Evolutionary conservation across 192 early-diverging fungal species (phyloP), one percentile per base, ranked within the genome.

Genomic region (Coemansia sp.): DNA sequence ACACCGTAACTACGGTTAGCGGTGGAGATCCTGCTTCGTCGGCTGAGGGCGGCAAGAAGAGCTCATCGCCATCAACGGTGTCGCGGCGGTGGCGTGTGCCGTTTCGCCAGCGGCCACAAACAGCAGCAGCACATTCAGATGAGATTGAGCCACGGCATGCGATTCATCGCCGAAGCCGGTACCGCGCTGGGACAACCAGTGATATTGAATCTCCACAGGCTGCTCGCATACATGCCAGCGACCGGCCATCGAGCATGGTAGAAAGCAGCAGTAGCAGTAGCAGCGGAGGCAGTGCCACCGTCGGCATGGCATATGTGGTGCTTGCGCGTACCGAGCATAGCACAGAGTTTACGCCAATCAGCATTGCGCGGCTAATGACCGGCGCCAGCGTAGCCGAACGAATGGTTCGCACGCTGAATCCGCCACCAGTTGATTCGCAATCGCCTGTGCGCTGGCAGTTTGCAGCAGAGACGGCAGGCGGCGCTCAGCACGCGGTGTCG

Each of bases 131-230:
- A 3, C 22, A 39, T 47, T 18, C 20, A 8, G 59, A 38, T 19
- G 58, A 39, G 51, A 29, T 50, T 53, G 57, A 58, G 57, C 38
- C 38, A 16, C 66, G 27, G 37, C 67, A 20, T 47, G 32, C 37
- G 35, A 35, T 57, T 4, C 32, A 59, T 41, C 65, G 78, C 10
- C 73, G 73, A 19, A 75, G 66, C 56, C 60, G 78, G 16, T 65
- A 68, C 24, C 78, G 78, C 8, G 78, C 78, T 0, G 78, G 78
- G 2, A 81, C 78, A 2, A 81, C 78, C 29, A 81, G 78, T 66
- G 78, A 81, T 26, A 75, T 81, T 7, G 78, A 81, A 61, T 72
- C 45, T 23, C 45, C 69, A 38, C 37, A 51, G 9, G 63, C 66
- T 14, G 70, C 55, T 8, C 56, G 60, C 4, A 29, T 65, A 7